These are phyloP conservation scores for Paecilomyces niveus DNA, from an alignment of 2,329 filamentous ascomycete species.

Conservation along the genomic window DNA sequence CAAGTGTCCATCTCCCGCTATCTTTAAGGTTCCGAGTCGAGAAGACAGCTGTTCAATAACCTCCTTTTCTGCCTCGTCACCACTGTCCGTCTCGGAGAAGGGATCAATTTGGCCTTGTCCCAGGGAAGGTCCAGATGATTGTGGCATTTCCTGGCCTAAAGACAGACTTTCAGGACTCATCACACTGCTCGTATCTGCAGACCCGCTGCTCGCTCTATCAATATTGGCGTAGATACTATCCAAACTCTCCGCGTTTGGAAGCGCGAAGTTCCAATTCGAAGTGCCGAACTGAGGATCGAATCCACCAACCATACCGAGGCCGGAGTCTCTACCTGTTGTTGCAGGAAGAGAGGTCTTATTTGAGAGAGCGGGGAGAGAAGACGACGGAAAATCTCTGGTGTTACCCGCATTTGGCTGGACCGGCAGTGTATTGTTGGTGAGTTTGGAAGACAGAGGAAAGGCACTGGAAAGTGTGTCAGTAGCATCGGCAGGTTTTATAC, in stretches of 20 bases:
- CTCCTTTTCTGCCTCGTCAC: conserved; percentile 32
- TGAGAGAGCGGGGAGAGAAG: neutral
- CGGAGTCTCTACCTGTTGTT: conserved; percentile 6
- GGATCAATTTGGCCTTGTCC: conserved; percentile 13
- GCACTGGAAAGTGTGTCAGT: neutral
- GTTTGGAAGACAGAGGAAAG: neutral
- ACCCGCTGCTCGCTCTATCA: conserved; percentile 11
- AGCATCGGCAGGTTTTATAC: neutral
- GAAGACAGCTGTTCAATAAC: conserved; percentile 38
- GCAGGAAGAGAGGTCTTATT: neutral
- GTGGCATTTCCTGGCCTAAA: conserved; percentile 19
- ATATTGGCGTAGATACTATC: conserved; percentile 28
- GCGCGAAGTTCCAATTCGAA: conserved; percentile 25
- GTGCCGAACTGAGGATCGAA: conserved; percentile 16
- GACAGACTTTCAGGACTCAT: conserved; percentile 20
- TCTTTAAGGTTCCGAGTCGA: conserved; percentile 38
- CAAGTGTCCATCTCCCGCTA: conserved; percentile 36
- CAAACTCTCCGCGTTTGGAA: conserved; percentile 30
- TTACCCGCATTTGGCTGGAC: neutral
- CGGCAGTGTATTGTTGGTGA: neutral
- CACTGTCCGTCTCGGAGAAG: conserved; percentile 26
- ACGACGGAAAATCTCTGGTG: neutral
- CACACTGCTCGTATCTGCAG: conserved; percentile 11
- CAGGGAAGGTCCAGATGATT: conserved; percentile 16
- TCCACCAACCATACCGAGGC: conserved; percentile 15